Conservation (phyloP, 306 rosid species). For the Cicer chorassanicum region DNA sequence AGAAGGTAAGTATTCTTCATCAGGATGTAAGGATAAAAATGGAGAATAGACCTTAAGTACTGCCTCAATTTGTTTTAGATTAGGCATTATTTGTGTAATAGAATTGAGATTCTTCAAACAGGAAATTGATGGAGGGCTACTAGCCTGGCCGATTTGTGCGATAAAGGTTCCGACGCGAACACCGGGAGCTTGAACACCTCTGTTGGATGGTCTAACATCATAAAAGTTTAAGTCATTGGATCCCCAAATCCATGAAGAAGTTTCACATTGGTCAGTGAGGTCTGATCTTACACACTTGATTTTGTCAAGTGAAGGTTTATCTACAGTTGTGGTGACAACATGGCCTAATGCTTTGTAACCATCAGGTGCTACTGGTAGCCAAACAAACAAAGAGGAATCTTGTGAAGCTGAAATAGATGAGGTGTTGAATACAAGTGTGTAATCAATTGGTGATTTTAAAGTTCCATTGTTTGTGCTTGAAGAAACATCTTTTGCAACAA, state of each 20-base stretch:
- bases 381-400: constrained; percentile 61
- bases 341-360: constrained; percentile 77
- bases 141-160: constrained; percentile 46
- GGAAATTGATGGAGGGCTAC: constrained; percentile 40
- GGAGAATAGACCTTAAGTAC: constrained; percentile 65
- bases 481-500: constrained; percentile 59
- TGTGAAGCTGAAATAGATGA: constrained; percentile 47
- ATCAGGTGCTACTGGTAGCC: constrained; percentile 69
- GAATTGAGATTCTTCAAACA: constrained; percentile 68
- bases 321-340: constrained; percentile 58
- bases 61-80: constrained; percentile 56
- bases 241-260: constrained; percentile 68
- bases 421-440: constrained; percentile 68
- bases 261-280: constrained; percentile 66
- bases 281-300: constrained; percentile 65
- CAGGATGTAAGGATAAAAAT: constrained; percentile 59
- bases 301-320: constrained; percentile 65
- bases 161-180: constrained; percentile 66
- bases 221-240: constrained; percentile 54
- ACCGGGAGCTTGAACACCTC: constrained; percentile 57
- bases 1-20: constrained; percentile 68
- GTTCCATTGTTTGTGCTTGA: constrained; percentile 31
- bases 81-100: constrained; percentile 58
- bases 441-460: constrained; percentile 60
- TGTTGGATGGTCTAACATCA: constrained; percentile 58